Conservation (phyloP, 106 monocot genomes). For the Narthecium ossifragum region DNA sequence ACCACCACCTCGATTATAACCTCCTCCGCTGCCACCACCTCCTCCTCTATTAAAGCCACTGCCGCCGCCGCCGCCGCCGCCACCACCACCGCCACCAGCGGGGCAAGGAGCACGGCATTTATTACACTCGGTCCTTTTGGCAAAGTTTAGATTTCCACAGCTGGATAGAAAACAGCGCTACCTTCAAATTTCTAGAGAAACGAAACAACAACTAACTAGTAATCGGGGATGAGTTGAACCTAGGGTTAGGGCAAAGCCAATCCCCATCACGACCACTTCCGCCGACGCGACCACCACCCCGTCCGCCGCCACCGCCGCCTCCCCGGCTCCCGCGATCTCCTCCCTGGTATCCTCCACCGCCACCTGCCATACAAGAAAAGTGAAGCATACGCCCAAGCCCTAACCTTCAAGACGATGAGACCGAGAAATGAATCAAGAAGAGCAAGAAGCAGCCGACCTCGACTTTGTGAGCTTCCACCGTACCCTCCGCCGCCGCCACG, state of each 20-base stretch:
- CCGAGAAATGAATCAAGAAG: not conserved
- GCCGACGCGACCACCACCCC: conserved; percentile 42
- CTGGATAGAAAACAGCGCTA: conserved; percentile 37
- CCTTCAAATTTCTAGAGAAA: not conserved
- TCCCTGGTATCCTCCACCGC: conserved; percentile 36
- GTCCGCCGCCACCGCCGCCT: conserved; percentile 36
- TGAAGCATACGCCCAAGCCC: not conserved
- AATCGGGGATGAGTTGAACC: conserved; percentile 22
- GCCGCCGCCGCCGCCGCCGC: conserved; percentile 4
- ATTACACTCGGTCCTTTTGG: conserved; percentile 91
- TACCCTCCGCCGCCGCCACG: conserved; percentile 34
- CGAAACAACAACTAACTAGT: not conserved
- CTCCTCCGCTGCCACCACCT: conserved; percentile 15
- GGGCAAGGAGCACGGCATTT: conserved; percentile 79
- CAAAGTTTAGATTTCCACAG: conserved; percentile 94
- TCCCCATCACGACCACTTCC: conserved; percentile 77
- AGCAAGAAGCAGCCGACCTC: conserved; percentile 16
- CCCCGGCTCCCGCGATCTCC: conserved; percentile 35
- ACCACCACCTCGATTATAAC: conserved; percentile 36
- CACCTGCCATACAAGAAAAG: not conserved
- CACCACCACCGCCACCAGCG: conserved; percentile 20
- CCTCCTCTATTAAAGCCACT: conserved; percentile 14
- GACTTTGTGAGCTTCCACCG: conserved; percentile 26
- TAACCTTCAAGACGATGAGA: not conserved
- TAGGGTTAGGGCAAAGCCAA: conserved; percentile 87